Conservation (phyloP, 805 yeast genomes). For the Kluyveromyces dobzhanskii region DNA sequence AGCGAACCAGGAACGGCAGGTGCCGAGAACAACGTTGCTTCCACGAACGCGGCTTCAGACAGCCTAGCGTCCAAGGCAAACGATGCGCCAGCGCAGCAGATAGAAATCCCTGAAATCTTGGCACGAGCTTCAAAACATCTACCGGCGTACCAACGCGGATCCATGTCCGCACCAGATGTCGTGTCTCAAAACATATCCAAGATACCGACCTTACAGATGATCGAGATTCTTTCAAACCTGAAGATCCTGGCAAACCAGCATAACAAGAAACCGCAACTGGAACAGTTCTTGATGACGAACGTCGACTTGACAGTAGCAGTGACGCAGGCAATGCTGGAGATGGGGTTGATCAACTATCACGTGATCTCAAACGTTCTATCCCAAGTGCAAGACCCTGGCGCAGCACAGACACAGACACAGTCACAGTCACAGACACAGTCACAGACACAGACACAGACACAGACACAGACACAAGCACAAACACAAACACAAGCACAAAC, state of each 20-base stretch:
- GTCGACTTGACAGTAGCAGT: conserved; percentile 55
- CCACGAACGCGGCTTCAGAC: not conserved
- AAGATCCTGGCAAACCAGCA: conserved; percentile 48
- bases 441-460: conserved; percentile 8
- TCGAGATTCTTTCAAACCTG: conserved; percentile 59
- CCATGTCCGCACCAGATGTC: conserved; percentile 42
- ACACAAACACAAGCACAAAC: conserved; percentile 11
- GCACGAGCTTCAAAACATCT: conserved; percentile 48
- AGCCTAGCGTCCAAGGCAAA: not conserved
- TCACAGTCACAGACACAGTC: conserved; percentile 6
- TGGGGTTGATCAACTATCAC: conserved; percentile 67
- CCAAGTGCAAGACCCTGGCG: conserved; percentile 3
- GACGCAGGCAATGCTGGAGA: conserved; percentile 63
- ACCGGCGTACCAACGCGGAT: conserved; percentile 40
- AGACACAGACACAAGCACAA: no score
- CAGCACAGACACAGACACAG: conserved; percentile 5
- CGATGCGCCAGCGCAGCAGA: not conserved
- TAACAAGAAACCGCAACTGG: conserved; percentile 38
- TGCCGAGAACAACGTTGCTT: not conserved
- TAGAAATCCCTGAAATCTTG: conserved; percentile 37
- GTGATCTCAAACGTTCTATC: conserved; percentile 51
- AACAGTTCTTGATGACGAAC: conserved; percentile 44
- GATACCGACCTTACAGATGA: conserved; percentile 62
- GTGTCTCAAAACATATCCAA: conserved; percentile 53
- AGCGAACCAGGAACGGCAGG: conserved; percentile 2